These are phyloP conservation scores for Symbiodinium natans DNA, from an alignment of 73 alveolate genomes.

Conservation along the genomic window DNA sequence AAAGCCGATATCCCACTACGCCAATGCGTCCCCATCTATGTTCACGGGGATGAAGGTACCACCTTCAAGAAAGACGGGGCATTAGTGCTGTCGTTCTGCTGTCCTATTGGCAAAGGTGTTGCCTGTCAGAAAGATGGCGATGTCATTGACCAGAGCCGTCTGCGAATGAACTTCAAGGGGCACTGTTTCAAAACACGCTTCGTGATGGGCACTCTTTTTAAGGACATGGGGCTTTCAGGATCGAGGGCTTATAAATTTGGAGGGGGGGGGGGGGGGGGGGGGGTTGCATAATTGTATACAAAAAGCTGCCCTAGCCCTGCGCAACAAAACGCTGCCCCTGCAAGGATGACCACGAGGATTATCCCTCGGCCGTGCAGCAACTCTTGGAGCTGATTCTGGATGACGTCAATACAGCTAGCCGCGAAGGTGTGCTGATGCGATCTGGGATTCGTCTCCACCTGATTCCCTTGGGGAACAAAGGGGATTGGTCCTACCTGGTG, in stretches of 20 bases:
- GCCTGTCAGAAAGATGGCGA: not conserved
- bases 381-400: not conserved
- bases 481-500: conserved; percentile 59
- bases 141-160: not conserved
- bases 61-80: conserved; percentile 25
- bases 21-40: not conserved
- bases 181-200: conserved; percentile 3
- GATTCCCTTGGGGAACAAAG: conserved; percentile 45
- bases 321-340: not conserved
- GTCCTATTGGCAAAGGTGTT: not conserved
- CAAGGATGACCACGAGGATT: conserved; percentile 18
- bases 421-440: not conserved
- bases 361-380: not conserved
- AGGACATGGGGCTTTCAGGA: too few relatives aligned
- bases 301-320: not conserved
- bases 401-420: not conserved
- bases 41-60: conserved; percentile 72
- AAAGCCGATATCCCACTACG: not conserved
- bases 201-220: conserved; percentile 1
- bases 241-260: too few relatives aligned
- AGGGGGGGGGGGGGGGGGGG: too few relatives aligned
- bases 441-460: not conserved
- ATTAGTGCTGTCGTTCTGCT: not conserved
- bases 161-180: conserved; percentile 6
- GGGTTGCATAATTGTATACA: too few relatives aligned